Evolutionary conservation across 768 basidiomycete species (phyloP).

Genomic region (Lenzites betulinus): DNA sequence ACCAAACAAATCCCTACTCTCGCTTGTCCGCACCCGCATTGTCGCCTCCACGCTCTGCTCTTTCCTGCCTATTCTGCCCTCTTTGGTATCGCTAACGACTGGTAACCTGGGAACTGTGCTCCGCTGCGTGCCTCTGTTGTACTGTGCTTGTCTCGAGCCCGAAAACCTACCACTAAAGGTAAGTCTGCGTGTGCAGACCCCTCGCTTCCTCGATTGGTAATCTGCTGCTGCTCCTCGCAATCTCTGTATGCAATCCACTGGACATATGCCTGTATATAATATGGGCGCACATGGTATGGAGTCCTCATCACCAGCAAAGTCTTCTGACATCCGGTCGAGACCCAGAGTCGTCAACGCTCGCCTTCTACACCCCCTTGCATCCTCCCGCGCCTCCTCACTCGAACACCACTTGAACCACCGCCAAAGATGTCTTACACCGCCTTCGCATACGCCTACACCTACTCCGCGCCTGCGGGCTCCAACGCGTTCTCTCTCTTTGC

Average conservation of each 20-base stretch:
- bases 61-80: not conserved
- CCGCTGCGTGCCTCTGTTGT: not conserved
- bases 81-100: not conserved
- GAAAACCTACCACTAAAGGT: constrained; percentile 9
- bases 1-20: not conserved
- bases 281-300: not conserved
- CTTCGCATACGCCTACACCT: constrained; percentile 15
- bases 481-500: constrained; percentile 25
- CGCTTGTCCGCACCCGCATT: not conserved
- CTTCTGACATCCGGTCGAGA: constrained; percentile 1
- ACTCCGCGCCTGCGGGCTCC: constrained; percentile 20
- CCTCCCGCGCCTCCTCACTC: not conserved
- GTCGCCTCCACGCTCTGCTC: not conserved
- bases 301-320: constrained; percentile 7
- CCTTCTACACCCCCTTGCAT: not conserved
- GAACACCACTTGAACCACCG: not conserved
- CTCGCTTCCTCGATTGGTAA: constrained; percentile 4
- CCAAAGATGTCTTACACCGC: constrained; percentile 21
- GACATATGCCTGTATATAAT: constrained; percentile 2
- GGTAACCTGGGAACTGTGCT: constrained; percentile 6
- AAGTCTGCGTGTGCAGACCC: not conserved
- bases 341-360: constrained; percentile 4
- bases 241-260: constrained; percentile 9
- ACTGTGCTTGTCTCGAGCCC: not conserved
- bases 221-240: constrained; percentile 9